phyloP scores from a whole-genome alignment of 495 filamentous ascomycete species.

The Talaromyces ruber region DNA sequence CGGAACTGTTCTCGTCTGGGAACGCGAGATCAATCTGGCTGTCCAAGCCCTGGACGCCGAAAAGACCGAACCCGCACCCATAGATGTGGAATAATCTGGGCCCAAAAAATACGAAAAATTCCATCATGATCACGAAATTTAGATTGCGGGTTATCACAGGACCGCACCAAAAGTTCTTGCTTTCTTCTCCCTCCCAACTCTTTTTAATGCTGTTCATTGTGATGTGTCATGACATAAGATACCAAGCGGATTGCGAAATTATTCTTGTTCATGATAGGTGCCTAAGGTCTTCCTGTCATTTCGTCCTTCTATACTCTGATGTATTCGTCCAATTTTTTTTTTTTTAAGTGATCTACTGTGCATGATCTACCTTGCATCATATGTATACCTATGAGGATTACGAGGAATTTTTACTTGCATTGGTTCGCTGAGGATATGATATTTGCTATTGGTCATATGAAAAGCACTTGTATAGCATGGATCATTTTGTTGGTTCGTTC shows the following conservation, averaged over 20 bases:
- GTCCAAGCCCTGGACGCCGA: conserved; percentile 58
- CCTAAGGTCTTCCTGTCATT: not conserved
- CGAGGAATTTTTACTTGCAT: not conserved
- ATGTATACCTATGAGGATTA: not conserved
- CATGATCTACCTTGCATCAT: not conserved
- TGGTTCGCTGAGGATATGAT: not conserved
- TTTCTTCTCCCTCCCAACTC: not conserved
- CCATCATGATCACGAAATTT: not conserved
- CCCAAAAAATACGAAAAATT: not conserved
- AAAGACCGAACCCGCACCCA: conserved; percentile 7
- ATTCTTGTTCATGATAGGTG: not conserved
- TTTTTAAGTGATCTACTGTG: not conserved
- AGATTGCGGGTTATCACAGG: conserved; percentile 6
- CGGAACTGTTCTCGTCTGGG: conserved; percentile 79
- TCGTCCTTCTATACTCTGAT: not conserved
- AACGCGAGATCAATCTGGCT: conserved; percentile 61
- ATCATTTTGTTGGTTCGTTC: not conserved
- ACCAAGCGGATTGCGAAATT: not conserved
- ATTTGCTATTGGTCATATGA: not conserved
- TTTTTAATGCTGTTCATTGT: not conserved
- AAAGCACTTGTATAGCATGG: not conserved
- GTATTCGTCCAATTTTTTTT: not conserved
- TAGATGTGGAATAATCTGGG: not conserved
- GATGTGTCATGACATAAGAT: not conserved
- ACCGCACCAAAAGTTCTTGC: conserved; percentile 8